These are phyloP conservation scores for Isatis lusitanica DNA, from an alignment of 441 rosid genomes.

Conservation along the genomic window DNA sequence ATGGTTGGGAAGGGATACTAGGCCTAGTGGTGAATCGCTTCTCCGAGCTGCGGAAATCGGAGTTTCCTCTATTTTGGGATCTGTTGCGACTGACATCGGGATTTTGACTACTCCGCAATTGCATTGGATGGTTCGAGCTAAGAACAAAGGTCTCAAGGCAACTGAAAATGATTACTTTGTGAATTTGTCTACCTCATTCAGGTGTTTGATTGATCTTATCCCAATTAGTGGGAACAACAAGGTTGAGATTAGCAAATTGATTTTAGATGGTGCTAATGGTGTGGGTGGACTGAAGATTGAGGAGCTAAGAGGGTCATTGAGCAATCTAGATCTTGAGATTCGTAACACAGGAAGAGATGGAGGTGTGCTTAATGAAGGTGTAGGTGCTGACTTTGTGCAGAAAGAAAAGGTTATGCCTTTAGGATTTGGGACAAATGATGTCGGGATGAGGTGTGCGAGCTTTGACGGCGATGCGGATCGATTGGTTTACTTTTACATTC, in stretches of 20 bases:
- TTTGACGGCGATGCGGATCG: conserved; percentile 99
- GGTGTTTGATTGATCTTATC: conserved; percentile 66
- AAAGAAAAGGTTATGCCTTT: conserved; percentile 82
- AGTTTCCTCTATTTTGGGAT: conserved; percentile 61
- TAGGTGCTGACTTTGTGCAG: conserved; percentile 96
- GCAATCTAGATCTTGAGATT: conserved; percentile 58
- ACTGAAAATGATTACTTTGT: conserved; percentile 73
- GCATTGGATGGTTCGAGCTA: conserved; percentile 94
- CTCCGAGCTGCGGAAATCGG: conserved; percentile 82
- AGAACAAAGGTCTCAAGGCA: conserved; percentile 65
- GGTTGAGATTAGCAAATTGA: conserved; percentile 40
- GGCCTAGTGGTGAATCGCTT: conserved; percentile 91
- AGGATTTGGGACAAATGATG: conserved; percentile 60
- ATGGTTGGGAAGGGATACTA: conserved; percentile 82
- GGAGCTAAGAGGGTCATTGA: conserved; percentile 48
- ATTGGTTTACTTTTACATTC: conserved; percentile 69
- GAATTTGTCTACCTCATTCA: conserved; percentile 68
- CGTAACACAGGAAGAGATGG: conserved; percentile 68
- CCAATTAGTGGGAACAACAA: conserved; percentile 38
- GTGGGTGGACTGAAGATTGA: conserved; percentile 86
- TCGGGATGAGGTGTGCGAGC: conserved; percentile 83
- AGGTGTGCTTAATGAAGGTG: conserved; percentile 78
- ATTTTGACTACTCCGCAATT: conserved; percentile 85
- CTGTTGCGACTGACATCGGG: conserved; percentile 63
- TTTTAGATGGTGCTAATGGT: conserved; percentile 92